phyloP scores from a whole-genome alignment of 2,329 filamentous ascomycete species.

The Rhexocercosporidium sp. region DNA sequence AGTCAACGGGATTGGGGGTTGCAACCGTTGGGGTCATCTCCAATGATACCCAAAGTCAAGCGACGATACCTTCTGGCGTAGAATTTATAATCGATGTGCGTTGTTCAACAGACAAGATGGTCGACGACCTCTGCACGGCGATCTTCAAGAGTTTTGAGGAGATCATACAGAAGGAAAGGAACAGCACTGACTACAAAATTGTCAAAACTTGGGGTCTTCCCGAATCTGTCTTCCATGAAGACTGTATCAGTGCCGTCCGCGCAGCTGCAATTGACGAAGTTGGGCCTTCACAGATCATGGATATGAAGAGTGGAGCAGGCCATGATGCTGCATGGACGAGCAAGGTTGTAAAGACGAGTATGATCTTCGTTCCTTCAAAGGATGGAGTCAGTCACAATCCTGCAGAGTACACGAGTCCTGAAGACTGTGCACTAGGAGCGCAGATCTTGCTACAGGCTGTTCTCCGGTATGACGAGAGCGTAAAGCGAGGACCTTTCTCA shows the following conservation, averaged over 20 bases:
- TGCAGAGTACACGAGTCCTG: constrained; percentile 62
- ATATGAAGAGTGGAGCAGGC: constrained; percentile 37
- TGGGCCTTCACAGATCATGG: constrained; percentile 30
- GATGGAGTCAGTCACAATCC: constrained; percentile 68
- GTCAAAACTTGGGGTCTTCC: constrained; percentile 34
- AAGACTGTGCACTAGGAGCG: constrained; percentile 62
- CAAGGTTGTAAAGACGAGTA: constrained; percentile 51
- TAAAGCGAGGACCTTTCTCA: constrained; percentile 12
- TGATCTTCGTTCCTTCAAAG: constrained; percentile 69
- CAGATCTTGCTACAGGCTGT: constrained; percentile 51
- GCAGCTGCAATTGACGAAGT: constrained; percentile 31
- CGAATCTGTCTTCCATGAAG: constrained; percentile 32
- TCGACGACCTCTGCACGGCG: constrained; percentile 30
- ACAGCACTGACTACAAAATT: constrained; percentile 29
- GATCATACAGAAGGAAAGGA: constrained; percentile 28
- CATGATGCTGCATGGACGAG: constrained; percentile 35
- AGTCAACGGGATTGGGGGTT: constrained; percentile 28
- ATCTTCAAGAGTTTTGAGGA: constrained; percentile 36
- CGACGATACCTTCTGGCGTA: constrained; percentile 34
- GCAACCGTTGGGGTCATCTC: constrained; percentile 37
- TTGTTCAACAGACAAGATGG: constrained; percentile 28
- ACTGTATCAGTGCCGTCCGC: constrained; percentile 33
- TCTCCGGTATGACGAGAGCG: constrained; percentile 43
- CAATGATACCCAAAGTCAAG: constrained; percentile 32
- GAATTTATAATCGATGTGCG: constrained; percentile 39